Evolutionary conservation across 352 stramenopile species (phyloP), one percentile per base, ranked within the genome.

Genomic region (Blastocystis sp.): DNA sequence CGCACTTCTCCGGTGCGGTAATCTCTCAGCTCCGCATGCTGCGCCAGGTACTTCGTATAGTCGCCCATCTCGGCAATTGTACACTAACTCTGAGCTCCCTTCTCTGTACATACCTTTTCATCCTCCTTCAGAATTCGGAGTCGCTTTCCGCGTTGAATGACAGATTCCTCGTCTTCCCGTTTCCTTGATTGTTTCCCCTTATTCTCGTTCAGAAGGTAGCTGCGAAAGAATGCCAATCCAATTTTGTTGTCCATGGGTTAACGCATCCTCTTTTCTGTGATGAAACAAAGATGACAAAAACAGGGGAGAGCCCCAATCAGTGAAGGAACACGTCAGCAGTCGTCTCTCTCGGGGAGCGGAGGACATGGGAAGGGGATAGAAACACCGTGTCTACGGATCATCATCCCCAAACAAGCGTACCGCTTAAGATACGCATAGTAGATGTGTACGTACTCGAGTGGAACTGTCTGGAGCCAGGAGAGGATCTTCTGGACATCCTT

Each of bases 401-500:
- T 17, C 5, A 7, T 14, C 48, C 48, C 48, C 5, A 7, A 56
- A 7, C 48, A 56, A 7, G 48, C 0, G 5, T 14, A 67, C n/a
- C 45, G 43, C 38, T 48, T 70, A 3, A 84, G 61, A 69, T 67
- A 84, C 3, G 74, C 3, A 67, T 69, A 84, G 48, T 69, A 28
- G n/a, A 10, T n/a, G 1, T 28, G 74, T 7, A 84, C 56, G n/a
- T 84, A 84, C 38, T 84, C 53, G 21, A 84, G 34, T n/a, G 74
- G 52, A 67, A 84, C 48, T 4, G 74, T 84, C n/a, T 84, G 74
- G 0, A 84, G 65, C 74, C 74, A 84, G n/a, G 34, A 28, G 10
- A 84, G 38, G 52, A 84, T 38, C 17, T 61, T 17, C 4, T 70
- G 17, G 7, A 28, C 28, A 2, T 84, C 45, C 17, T 84, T 84